Conservation (phyloP, 1,284 basidiomycete genomes). For the Moesziomyces antarcticus region DNA sequence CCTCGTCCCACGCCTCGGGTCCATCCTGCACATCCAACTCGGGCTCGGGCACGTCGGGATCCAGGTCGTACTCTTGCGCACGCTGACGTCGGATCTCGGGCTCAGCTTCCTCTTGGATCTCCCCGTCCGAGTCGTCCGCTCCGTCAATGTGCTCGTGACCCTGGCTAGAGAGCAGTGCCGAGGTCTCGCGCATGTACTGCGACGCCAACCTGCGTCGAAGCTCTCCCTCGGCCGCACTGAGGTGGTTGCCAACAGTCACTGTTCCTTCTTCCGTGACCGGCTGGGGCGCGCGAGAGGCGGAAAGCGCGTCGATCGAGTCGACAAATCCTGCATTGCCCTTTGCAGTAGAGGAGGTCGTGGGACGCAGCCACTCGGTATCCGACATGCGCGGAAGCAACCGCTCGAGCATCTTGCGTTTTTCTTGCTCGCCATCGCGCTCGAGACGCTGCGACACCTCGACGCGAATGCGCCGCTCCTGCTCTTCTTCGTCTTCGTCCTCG, state of each 20-base stretch:
- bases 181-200: slow-evolving; percentile 45
- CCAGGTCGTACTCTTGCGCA: slow-evolving; percentile 31
- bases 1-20: slow-evolving; percentile 20
- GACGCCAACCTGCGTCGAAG: slow-evolving; percentile 28
- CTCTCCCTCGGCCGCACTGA: slow-evolving; percentile 19
- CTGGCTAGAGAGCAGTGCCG: slow-evolving; percentile 29
- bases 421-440: slow-evolving; percentile 5
- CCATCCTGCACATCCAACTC: slow-evolving; percentile 4
- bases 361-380: slow-evolving; percentile 19
- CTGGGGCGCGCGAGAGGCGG: slow-evolving; percentile 1
- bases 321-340: slow-evolving; percentile 15
- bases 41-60: slow-evolving; percentile 16
- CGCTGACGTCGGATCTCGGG: slow-evolving; percentile 17
- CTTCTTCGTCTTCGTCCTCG: slow-evolving; percentile 38
- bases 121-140: slow-evolving; percentile 43
- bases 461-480: slow-evolving; percentile 17
- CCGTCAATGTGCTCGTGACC: slow-evolving; percentile 34
- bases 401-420: slow-evolving; percentile 25
- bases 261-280: not conserved
- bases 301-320: slow-evolving; percentile 29
- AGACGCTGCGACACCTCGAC: slow-evolving; percentile 22
- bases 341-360: too few species aligned
- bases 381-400: slow-evolving; percentile 33
- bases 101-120: slow-evolving; percentile 36
- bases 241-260: slow-evolving; percentile 16